Evolutionary conservation across 176 grass and related monocot species (phyloP).

Genomic region (Thinopyrum elongatum): DNA sequence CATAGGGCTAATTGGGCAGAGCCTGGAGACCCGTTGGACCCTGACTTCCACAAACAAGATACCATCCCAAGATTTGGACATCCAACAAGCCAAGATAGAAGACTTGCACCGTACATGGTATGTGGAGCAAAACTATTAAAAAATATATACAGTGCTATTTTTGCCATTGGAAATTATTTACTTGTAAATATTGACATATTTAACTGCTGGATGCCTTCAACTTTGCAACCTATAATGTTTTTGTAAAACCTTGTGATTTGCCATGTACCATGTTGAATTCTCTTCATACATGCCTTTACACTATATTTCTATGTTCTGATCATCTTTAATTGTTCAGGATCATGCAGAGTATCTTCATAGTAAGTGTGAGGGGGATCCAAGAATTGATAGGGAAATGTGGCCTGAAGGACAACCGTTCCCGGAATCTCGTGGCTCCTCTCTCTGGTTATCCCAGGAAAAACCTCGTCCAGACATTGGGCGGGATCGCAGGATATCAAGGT

Average conservation of each 20-base stretch:
- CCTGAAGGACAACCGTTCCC: constrained; percentile 31
- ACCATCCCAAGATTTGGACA: constrained; percentile 41
- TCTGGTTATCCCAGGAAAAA: constrained; percentile 34
- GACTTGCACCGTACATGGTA: constrained; percentile 51
- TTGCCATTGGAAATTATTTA: constrained; percentile 18
- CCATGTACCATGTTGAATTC: background rate
- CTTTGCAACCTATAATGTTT: background rate
- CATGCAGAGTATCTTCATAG: constrained; percentile 47
- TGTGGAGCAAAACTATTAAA: constrained; percentile 15
- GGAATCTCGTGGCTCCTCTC: constrained; percentile 34
- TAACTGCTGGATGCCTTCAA: background rate
- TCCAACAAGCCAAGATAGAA: constrained; percentile 41
- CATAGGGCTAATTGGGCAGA: constrained; percentile 60
- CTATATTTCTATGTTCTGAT: constrained; percentile 15
- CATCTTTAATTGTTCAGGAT: constrained; percentile 44
- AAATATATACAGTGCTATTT: background rate
- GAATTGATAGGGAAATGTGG: constrained; percentile 46
- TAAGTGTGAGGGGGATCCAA: constrained; percentile 39
- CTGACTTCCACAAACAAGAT: constrained; percentile 40
- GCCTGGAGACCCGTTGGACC: constrained; percentile 25
- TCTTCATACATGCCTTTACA: background rate
- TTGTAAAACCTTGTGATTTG: background rate
- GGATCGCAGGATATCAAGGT: constrained; percentile 45
- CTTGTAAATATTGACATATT: constrained; percentile 3
- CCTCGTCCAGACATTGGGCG: constrained; percentile 24